Evolutionary conservation across 176 grass and related monocot species (phyloP).

Genomic region (Ensete glaucum): DNA sequence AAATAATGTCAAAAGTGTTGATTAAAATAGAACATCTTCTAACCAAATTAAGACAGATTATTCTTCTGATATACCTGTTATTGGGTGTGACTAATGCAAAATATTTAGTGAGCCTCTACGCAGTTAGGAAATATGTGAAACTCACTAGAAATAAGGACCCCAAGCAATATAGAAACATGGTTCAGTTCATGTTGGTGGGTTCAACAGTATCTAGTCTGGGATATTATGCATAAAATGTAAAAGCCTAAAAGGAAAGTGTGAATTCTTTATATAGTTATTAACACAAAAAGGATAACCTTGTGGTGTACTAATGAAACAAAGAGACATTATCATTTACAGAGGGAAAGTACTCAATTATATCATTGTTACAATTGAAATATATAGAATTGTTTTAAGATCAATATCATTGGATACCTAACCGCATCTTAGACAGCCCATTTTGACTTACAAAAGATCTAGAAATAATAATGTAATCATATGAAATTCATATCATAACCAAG

Average conservation of each 20-base stretch:
- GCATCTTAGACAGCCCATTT: too few relatives aligned
- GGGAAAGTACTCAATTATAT: too few relatives aligned
- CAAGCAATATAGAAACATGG: neutral
- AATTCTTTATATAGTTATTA: neutral
- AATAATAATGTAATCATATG: too few relatives aligned
- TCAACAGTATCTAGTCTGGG: neutral
- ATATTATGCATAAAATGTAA: neutral
- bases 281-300: too few relatives aligned
- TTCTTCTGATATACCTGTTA: neutral
- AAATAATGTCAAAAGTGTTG: neutral
- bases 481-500: too few relatives aligned
- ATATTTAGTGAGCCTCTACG: neutral
- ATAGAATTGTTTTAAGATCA: too few relatives aligned
- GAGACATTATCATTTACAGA: too few relatives aligned
- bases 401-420: too few relatives aligned
- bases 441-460: too few relatives aligned
- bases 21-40: neutral
- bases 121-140: neutral
- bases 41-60: neutral
- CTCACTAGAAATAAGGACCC: neutral
- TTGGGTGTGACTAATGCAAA: neutral
- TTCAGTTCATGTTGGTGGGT: neutral
- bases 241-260: neutral
- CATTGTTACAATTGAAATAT: too few relatives aligned
- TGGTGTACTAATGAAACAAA: too few relatives aligned